phyloP scores from a whole-genome alignment of 192 early-diverging fungal species.

The Entophlyctis luteolus region DNA sequence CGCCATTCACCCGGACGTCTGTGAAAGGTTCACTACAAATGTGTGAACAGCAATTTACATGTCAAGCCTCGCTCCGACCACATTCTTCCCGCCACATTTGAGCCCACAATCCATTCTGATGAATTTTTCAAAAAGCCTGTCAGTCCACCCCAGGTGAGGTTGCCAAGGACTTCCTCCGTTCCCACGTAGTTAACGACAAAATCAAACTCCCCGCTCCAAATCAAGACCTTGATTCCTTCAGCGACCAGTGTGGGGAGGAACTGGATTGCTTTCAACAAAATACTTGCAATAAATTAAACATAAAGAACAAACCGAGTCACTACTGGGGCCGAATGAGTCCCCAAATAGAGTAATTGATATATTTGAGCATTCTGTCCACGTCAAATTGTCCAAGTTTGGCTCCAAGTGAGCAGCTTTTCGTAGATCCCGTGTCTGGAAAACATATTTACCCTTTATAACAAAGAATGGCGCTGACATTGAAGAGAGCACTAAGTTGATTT shows the following conservation, averaged over 20 bases:
- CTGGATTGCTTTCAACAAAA: no score
- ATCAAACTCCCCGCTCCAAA: conserved; percentile 15
- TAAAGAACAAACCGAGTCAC: no score
- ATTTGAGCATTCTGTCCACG: conserved; percentile 3
- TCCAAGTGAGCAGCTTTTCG: conserved; percentile 26
- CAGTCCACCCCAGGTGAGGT: conserved; percentile 47
- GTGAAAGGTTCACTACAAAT: background rate
- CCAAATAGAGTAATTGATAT: background rate
- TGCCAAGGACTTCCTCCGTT: conserved; percentile 49
- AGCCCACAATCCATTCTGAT: conserved; percentile 6
- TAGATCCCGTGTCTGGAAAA: conserved; percentile 13
- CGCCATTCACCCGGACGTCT: conserved; percentile 48
- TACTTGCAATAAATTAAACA: no score
- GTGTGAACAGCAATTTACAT: background rate
- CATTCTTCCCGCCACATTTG: conserved; percentile 39
- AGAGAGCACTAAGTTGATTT: no score
- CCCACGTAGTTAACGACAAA: conserved; percentile 19
- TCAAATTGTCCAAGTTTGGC: background rate
- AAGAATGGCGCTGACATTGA: no score
- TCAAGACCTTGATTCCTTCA: background rate
- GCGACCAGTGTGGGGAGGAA: conserved; percentile 6
- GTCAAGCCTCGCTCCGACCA: conserved; percentile 48
- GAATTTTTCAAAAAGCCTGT: conserved; percentile 43
- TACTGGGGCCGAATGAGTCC: background rate
- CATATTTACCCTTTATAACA: no score